Evolutionary conservation across 2,329 filamentous ascomycete genomes (phyloP), one percentile per base, ranked within the genome.

Genomic region (Fusarium musae): DNA sequence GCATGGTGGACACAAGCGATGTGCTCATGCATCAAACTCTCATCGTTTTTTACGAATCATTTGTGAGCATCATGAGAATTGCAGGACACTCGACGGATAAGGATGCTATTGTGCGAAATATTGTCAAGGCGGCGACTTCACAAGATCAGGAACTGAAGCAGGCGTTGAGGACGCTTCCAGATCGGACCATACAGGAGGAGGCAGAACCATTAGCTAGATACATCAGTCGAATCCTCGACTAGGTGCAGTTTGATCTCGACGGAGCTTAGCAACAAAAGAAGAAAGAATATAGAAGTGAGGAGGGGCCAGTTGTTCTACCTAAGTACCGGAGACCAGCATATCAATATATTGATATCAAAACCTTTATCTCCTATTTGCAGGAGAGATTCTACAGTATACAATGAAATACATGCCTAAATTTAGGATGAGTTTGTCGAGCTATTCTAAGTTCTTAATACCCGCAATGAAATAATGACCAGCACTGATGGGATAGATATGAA

Each of bases 21-120:
- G 66, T 80, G 26, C 81, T 90, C 28, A 86, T 89, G 84, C 83
- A 86, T 47, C 78, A 87, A 11, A 87, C 72, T 59, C 81, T 89
- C 26, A 79, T 87, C n/a, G 86, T 88, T 69, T 89, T 88, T 66
- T 87, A 87, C 73, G 86, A 89, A 79, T 80, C 82, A 12, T 80
- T 89, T 26, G 79, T 89, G 34, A 85, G 83, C 56, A 80, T 87
- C 39, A 83, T 88, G 81, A 80, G 85, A 19, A 78, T 85, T 9
- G 81, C 84, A 1, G 80, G 79, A 19, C 82, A 78, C 56, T 81
- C 79, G 2, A 42, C 66, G 1, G 79, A 81, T 58, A 82, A 82
- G 63, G 80, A 85, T 26, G 78, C 77, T 8, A 77, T 81, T 12
- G 78, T 86, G 5, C 78, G 81, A 34, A 78, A 77, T 13, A 66